These are phyloP conservation scores for Phytophthora syringae DNA, from an alignment of 352 stramenopile genomes.

Conservation along the genomic window DNA sequence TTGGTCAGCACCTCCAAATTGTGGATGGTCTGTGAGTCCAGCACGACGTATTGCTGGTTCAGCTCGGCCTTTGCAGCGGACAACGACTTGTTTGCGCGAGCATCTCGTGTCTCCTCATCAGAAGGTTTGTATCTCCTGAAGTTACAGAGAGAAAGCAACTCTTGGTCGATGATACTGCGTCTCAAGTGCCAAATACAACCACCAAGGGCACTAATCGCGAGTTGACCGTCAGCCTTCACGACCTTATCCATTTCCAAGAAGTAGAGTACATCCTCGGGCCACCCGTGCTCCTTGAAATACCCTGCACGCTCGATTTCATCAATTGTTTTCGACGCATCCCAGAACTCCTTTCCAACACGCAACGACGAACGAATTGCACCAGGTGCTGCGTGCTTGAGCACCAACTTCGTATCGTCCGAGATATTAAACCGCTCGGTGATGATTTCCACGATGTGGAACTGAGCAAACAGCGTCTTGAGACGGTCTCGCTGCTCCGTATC, in stretches of 20 bases:
- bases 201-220: conserved; percentile 73
- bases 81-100: conserved; percentile 28
- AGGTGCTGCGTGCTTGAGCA: conserved; percentile 80
- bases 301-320: conserved; percentile 89
- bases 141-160: conserved; percentile 79
- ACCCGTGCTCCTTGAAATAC: conserved; percentile 89
- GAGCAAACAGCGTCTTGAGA: conserved; percentile 95
- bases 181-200: conserved; percentile 85
- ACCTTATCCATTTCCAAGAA: conserved; percentile 82
- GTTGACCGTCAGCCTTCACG: conserved; percentile 58
- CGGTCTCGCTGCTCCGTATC: conserved; percentile 96
- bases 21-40: conserved; percentile 97
- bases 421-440: conserved; percentile 77
- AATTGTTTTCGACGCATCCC: conserved; percentile 89
- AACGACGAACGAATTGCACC: conserved; percentile 69
- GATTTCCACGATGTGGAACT: conserved; percentile 88
- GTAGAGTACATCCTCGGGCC: conserved; percentile 58
- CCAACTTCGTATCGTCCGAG: conserved; percentile 65
- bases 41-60: conserved; percentile 90
- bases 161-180: conserved; percentile 85
- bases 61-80: conserved; percentile 53
- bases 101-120: conserved; percentile 59
- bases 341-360: conserved; percentile 86
- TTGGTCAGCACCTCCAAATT: conserved; percentile 97
- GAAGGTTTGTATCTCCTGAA: conserved; percentile 84